These are phyloP conservation scores for Phascolomyces articulosus DNA, from an alignment of 371 early-diverging fungal species.

Conservation along the genomic window DNA sequence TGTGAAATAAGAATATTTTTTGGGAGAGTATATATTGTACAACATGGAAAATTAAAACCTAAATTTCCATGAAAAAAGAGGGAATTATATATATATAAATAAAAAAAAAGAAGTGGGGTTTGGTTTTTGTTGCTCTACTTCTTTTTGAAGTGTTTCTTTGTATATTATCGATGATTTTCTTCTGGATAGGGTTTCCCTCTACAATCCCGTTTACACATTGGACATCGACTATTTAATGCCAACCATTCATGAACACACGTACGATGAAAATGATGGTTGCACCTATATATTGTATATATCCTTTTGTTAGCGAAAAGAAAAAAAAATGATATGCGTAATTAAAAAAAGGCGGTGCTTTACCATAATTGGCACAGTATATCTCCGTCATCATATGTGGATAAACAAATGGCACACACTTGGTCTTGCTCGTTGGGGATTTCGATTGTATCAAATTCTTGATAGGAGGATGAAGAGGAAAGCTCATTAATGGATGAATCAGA, in stretches of 20 bases:
- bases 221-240: conserved; percentile 34
- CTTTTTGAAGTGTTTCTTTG: neutral
- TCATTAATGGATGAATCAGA: neutral
- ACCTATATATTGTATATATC: too few relatives aligned
- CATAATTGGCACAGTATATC: conserved; percentile 62
- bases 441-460: conserved; percentile 23
- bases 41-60: conserved; percentile 2
- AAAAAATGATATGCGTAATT: neutral
- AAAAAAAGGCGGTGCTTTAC: conserved; percentile 27
- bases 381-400: conserved; percentile 66
- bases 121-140: too few relatives aligned
- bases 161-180: neutral
- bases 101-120: neutral
- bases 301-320: too few relatives aligned
- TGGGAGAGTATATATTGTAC: neutral
- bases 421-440: conserved; percentile 50
- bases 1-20: too few relatives aligned
- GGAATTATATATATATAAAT: neutral
- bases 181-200: conserved; percentile 21
- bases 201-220: conserved; percentile 36
- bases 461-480: too few relatives aligned
- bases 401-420: conserved; percentile 66
- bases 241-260: conserved; percentile 40
- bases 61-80: neutral
- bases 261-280: conserved; percentile 41